Base-by-base conservation (phyloP, 2,329 filamentous ascomycete genomes). In the Phyllosticta capitalensis region DNA sequence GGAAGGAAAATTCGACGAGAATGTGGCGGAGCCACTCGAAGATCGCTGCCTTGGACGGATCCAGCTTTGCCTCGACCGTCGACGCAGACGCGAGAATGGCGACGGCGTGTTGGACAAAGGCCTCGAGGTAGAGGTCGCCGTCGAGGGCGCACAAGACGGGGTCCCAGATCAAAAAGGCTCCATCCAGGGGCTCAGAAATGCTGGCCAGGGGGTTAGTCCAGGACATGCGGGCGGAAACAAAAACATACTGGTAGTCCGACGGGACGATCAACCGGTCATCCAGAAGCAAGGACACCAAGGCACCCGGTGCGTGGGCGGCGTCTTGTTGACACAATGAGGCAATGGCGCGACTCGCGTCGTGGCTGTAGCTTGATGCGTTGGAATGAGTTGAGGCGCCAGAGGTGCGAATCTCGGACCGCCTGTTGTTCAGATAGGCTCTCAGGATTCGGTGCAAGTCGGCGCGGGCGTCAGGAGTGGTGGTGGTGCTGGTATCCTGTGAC, bases 21-120 rank as follows among this genome's bases (percentile, higher is more conserved):
- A 79, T 1, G 64, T 81, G 78, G 9, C 74, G 64, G 24, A 81
- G 64, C 81, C 81, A 83, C 33, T 74, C 67, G 62, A 72, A 78
- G 30, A 58, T 58, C 22, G 56, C 56, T 9, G 56, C 56, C 56
- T 58, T 58, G 56, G 54, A 45, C 21, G 56, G 51, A 52, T 58
- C 56, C 4, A 33, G 54, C 50, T 58, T 54, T 51, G 51, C 51
- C 52, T 58, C 56, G 28, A 52, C 56, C 10, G 24, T 69, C 65
- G 30, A 61, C 24, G 60, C 67, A 58, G 50, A 63, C 48, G 33
- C 59, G 58, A 80, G 65, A 10, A 63, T 61, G 21, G 69, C 61
- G 5, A 73, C 67, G 64, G 81, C 67, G 28, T 68, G 67, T 30
- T 74, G 71, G 2, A 71, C 65, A 57, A 81, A 74, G 6, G 66